Base-by-base conservation (phyloP, 164 flowering plant genomes). In the Umbilicus rupestris region DNA sequence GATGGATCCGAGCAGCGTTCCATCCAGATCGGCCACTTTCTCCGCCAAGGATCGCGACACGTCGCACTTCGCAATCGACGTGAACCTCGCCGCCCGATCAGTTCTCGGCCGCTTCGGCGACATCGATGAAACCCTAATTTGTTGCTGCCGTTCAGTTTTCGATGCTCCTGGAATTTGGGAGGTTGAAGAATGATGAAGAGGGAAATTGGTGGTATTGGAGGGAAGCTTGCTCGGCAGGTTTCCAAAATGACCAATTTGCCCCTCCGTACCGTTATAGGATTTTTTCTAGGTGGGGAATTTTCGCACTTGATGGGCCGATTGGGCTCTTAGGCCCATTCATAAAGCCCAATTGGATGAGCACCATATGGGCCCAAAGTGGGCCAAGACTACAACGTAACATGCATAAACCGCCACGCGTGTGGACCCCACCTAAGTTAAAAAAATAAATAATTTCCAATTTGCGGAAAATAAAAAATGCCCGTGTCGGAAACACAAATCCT, bases 11-110 rank as follows among this genome's bases (percentile, higher is more conserved):
- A 93, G 83, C 16, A 93, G 82, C 11, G 97, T 90, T 6, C 98
- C 98, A 64, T 93, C 96, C 16, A 93, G 89, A 67, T 93, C 98
- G 9, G 98, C 97, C 0, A 96, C 98, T 17, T 69, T 68, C 12
- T 60, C 26, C 42, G 33, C 65, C 65, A 35, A 10, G 22, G 28
- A n/a, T 31, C 42, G 22, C 7, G 39, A 9, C 24, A 62, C 65
- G 14, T 62, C 65, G 44, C 65, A 62, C 12, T 62, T 22, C 44
- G 4, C 42, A 9, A 62, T 62, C 65, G 65, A 35, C 44, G 65
- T 42, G 19, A 62, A 62, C 39, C 35, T 35, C 39, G 39, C 12
- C 39, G n/a, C n/a, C n/a, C n/a, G n/a, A n/a, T n/a, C n/a, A n/a
- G 39, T 60, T 47, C 22, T 10, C 2, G 55, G 19, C 24, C 52